Percentiles rank a stretch among this genome's conserved stretches.
Evolutionary conservation across 495 filamentous ascomycete genomes (phyloP).

Genomic region (Penicillium lagena): DNA sequence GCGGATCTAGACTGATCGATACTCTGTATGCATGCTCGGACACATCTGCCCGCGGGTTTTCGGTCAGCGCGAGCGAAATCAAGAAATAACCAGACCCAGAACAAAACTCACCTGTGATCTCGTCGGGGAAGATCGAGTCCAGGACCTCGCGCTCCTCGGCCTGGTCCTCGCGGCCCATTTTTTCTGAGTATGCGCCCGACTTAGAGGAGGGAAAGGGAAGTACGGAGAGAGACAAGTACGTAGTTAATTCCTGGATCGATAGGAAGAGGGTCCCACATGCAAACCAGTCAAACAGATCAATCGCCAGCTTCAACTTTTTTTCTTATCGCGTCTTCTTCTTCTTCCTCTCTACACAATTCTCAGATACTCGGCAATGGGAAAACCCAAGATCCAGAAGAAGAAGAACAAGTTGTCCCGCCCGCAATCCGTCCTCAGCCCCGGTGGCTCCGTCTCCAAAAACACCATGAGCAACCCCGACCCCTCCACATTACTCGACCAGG

Average conservation of each 20-base stretch:
- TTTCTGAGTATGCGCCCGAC: constrained; percentile 29
- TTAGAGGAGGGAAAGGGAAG: constrained; percentile 19
- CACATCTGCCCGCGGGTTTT: constrained; percentile 51
- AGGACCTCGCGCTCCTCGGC: constrained; percentile 94
- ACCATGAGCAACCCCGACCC: constrained; percentile 41
- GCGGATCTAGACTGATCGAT: constrained; percentile 70
- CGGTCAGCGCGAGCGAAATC: background rate
- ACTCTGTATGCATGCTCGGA: constrained; percentile 82
- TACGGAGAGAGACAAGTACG: background rate
- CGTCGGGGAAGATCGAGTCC: constrained; percentile 95
- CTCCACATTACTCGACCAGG: constrained; percentile 57
- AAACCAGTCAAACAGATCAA: constrained; percentile 41
- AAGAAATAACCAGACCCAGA: background rate
- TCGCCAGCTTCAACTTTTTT: constrained; percentile 24
- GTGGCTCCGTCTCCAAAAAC: constrained; percentile 35
- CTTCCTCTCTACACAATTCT: no score
- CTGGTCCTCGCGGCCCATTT: constrained; percentile 92
- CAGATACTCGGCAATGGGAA: constrained; percentile 32
- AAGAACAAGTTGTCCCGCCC: constrained; percentile 40
- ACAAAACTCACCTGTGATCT: constrained; percentile 70
- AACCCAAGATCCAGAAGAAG: constrained; percentile 39
- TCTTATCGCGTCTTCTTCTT: background rate
- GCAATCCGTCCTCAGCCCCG: constrained; percentile 43
- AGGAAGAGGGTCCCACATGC: constrained; percentile 33
- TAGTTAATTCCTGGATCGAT: background rate